Evolutionary conservation across 371 early-diverging fungal genomes (phyloP), one percentile per base, ranked within the genome.

Genomic region (Furculomyces boomerangus): DNA sequence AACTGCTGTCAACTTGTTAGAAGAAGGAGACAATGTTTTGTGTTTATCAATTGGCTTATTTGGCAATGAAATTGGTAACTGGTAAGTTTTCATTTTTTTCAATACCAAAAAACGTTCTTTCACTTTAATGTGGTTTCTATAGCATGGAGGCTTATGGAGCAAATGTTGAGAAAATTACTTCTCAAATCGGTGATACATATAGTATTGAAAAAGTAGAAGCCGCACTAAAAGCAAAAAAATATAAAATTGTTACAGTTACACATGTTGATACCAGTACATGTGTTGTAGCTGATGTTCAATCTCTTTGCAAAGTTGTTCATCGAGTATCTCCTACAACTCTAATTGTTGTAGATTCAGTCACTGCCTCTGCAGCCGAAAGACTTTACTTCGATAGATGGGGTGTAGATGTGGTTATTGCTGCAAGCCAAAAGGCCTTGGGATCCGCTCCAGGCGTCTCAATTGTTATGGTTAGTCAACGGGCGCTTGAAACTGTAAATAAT

Each of bases 261-360:
- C 97, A 96, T 60, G 93, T 94, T 35, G 97, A 96, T 66, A 96
- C 97, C 18, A 93, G 93, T 31, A 86, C 94, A 32, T 90, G 93
- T 57, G 94, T 93, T 31, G 71, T 90, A 56, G 71, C 75, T 48
- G 86, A 91, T 62, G 77, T 92, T 59, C 71, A 85, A 72, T 71
- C 72, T 37, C 76, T 93, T 57, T 77, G 87, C 39, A 73, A 74
- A 55, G 62, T 85, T 30, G 85, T 93, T 40, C 72, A 76, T 54
- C 68, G 77, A 48, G 70, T 74, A 28, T 90, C 89, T 2, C 93
- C 94, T 16, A 74, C 79, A 24, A 90, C 94, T 28, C 73, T 96
- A 52, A 85, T 96, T 37, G 79, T 87, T 20, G 82, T 96, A 30
- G 97, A 94, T 66, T 95, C 88, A 66, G 97, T 96, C 22, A 94